Evolutionary conservation across 495 filamentous ascomycete genomes (phyloP).

Genomic region (Thermothielavioides terrestris): DNA sequence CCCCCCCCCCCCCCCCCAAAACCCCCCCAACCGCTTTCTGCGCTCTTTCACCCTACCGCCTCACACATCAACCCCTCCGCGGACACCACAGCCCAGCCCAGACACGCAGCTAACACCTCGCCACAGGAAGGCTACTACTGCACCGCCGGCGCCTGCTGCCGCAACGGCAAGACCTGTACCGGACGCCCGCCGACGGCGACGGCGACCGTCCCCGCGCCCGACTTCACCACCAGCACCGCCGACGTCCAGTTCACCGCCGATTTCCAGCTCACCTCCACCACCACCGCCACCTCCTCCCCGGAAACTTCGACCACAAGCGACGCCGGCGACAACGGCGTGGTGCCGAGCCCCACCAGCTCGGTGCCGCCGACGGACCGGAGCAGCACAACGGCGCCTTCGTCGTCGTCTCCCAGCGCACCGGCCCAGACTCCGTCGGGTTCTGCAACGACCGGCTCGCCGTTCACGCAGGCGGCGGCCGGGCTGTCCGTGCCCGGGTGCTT

Average conservation of each 20-base stretch:
- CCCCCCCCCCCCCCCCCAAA: not conserved
- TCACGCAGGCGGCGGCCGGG: not conserved
- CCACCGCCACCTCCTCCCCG: not conserved
- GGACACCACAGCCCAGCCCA: no score
- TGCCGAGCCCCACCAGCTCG: no score
- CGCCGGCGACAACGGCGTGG: not conserved
- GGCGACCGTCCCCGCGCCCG: not conserved
- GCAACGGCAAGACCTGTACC: conserved; percentile 7
- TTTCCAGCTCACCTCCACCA: not conserved
- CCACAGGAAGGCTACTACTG: conserved; percentile 14
- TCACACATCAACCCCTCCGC: no score
- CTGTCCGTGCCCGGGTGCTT: not conserved
- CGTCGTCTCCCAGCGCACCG: no score
- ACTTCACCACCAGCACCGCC: not conserved
- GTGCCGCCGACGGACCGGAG: no score
- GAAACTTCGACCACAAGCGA: not conserved
- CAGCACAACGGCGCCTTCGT: no score
- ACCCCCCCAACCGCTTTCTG: not conserved
- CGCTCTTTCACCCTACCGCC: no score
- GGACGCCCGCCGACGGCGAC: no score
- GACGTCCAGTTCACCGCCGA: not conserved
- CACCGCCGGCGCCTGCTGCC: conserved; percentile 11
- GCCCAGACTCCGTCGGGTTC: no score
- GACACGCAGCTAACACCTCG: not conserved
- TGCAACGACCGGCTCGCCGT: no score